Evolutionary conservation across 2,329 filamentous ascomycete genomes (phyloP).

Genomic region (Lachnellula willkommii): DNA sequence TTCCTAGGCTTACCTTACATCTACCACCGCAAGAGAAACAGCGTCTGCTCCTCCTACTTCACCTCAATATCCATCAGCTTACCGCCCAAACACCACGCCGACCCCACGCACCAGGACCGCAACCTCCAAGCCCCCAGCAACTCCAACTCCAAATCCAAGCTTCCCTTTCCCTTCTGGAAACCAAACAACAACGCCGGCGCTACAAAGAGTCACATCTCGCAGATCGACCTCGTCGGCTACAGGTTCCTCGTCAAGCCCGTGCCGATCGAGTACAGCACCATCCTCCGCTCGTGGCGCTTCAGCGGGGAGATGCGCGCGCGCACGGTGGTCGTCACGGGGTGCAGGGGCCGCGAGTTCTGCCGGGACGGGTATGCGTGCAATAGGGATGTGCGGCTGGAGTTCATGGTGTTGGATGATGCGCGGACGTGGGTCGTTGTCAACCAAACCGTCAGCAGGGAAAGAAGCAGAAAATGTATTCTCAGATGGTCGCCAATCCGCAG

Average conservation of each 20-base stretch:
- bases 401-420: slow-evolving; percentile 2
- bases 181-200: background rate
- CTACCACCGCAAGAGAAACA: background rate
- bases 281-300: slow-evolving; percentile 16
- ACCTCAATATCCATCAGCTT: background rate
- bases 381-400: background rate
- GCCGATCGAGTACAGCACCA: slow-evolving; percentile 8
- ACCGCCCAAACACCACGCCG: slow-evolving; percentile 1
- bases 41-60: background rate
- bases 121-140: background rate
- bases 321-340: slow-evolving; percentile 1
- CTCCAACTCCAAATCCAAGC: background rate
- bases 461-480: background rate
- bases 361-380: background rate
- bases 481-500: background rate
- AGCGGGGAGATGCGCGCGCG: slow-evolving; percentile 11
- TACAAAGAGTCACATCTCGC: background rate
- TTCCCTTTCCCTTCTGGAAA: background rate
- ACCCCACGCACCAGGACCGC: background rate
- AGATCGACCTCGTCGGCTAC: slow-evolving; percentile 13
- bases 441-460: background rate
- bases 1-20: background rate
- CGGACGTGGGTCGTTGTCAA: background rate
- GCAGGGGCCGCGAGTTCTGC: background rate
- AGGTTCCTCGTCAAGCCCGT: slow-evolving; percentile 10